A percentile compares a stretch with the other conserved stretches of the same genome.
Conservation (phyloP, 225 moss, liverwort and hornwort genomes). For the Marchantia paleacea region DNA sequence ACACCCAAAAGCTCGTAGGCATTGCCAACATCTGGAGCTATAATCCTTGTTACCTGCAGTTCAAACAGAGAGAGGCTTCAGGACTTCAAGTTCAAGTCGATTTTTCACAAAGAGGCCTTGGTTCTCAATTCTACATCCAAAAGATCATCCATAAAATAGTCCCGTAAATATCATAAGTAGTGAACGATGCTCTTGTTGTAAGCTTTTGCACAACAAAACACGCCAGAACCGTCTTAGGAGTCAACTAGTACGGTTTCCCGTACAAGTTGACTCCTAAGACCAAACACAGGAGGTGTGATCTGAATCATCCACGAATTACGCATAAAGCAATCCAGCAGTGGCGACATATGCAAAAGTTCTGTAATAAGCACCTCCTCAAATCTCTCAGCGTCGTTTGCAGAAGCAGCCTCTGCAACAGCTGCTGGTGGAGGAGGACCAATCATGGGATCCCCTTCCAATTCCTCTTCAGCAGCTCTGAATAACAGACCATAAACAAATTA, state of each 20-base stretch:
- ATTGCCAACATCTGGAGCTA: conserved; percentile 65
- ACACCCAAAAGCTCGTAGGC: conserved; percentile 88
- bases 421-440: conserved; percentile 82
- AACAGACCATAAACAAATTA: conserved; percentile 1
- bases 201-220: background rate
- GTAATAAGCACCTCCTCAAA: conserved; percentile 71
- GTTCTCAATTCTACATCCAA: background rate
- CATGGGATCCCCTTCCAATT: conserved; percentile 74
- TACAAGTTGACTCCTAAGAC: no score
- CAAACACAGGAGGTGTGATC: background rate
- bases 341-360: background rate
- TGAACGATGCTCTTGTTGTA: background rate
- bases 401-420: conserved; percentile 79
- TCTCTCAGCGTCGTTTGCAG: conserved; percentile 90
- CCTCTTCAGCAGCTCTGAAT: conserved; percentile 74
- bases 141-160: background rate
- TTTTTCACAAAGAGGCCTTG: background rate
- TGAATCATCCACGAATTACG: background rate
- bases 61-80: background rate
- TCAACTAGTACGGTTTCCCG: background rate
- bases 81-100: background rate
- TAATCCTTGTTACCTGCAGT: conserved; percentile 76
- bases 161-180: background rate
- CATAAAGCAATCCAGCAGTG: background rate
- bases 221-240: background rate